A percentile compares a stretch with the other conserved stretches of the same genome.
Evolutionary conservation across 768 basidiomycete species (phyloP).

Genomic region (Kwoniella dendrophila): DNA sequence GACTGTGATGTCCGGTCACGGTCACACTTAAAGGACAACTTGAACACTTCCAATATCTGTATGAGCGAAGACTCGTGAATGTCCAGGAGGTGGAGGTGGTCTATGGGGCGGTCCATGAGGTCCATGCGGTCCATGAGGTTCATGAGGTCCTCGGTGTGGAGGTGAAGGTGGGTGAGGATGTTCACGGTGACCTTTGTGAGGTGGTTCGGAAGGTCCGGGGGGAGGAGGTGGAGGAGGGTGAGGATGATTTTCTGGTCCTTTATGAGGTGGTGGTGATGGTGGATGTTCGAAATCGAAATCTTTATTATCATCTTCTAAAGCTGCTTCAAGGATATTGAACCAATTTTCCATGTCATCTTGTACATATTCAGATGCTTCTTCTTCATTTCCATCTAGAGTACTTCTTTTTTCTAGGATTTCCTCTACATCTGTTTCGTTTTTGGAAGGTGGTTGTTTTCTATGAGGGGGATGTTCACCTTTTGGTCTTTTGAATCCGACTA

Average conservation of each 20-base stretch:
- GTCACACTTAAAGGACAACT: slow-evolving; percentile 20
- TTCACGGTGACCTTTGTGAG: slow-evolving; percentile 13
- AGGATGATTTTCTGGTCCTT: neutral
- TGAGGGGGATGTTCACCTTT: slow-evolving; percentile 15
- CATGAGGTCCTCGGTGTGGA: slow-evolving; percentile 10
- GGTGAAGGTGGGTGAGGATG: slow-evolving; percentile 1
- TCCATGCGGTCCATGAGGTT: slow-evolving; percentile 19
- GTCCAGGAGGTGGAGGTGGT: slow-evolving; percentile 28
- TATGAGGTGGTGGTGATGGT: slow-evolving; percentile 11
- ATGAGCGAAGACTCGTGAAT: slow-evolving; percentile 29
- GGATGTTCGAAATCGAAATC: slow-evolving; percentile 2
- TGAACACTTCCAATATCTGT: slow-evolving; percentile 37
- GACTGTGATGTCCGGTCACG: neutral
- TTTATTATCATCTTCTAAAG: neutral
- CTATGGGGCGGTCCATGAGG: slow-evolving; percentile 12
- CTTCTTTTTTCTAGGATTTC: neutral
- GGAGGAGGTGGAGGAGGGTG: slow-evolving; percentile 9
- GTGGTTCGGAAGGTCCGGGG: slow-evolving; percentile 1
- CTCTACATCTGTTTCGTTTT: neutral
- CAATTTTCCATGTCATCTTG: slow-evolving; percentile 4
- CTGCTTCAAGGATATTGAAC: neutral
- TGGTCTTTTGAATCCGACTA: slow-evolving; percentile 31
- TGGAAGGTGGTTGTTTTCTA: neutral
- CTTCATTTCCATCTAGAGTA: neutral
- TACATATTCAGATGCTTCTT: neutral